These are phyloP conservation scores for Sporothrix protearum DNA, from an alignment of 2,329 filamentous ascomycete genomes.

Conservation along the genomic window DNA sequence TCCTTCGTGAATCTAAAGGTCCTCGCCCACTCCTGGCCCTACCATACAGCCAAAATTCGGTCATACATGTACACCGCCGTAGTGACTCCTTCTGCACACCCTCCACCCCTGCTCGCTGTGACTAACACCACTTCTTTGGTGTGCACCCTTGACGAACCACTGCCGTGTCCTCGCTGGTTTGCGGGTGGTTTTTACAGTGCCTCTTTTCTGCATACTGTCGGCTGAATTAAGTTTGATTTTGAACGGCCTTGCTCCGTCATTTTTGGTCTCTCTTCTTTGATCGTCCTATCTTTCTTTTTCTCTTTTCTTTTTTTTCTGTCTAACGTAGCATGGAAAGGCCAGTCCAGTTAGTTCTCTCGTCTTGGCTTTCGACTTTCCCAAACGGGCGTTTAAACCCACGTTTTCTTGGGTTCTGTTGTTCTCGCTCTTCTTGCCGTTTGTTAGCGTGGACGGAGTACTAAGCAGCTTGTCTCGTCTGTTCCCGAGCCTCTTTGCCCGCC, in stretches of 20 bases:
- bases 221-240: background rate
- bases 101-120: background rate
- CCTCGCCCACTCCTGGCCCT: background rate
- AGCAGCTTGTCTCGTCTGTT: background rate
- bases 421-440: constrained; percentile 1
- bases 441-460: no score
- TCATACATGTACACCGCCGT: background rate
- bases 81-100: background rate
- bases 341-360: background rate
- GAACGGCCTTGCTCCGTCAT: background rate
- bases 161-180: background rate
- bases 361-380: constrained; percentile 8
- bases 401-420: background rate
- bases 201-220: background rate
- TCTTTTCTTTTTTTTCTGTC: background rate
- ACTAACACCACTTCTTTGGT: constrained; percentile 1
- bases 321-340: background rate
- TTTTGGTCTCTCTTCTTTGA: background rate
- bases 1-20: background rate
- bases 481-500: background rate
- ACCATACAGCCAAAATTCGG: background rate
- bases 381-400: constrained; percentile 4
- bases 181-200: background rate
- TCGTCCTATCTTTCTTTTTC: background rate
- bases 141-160: constrained; percentile 5